Conservation (phyloP, 108 stramenopile genomes). For the Bacterosira constricta region DNA sequence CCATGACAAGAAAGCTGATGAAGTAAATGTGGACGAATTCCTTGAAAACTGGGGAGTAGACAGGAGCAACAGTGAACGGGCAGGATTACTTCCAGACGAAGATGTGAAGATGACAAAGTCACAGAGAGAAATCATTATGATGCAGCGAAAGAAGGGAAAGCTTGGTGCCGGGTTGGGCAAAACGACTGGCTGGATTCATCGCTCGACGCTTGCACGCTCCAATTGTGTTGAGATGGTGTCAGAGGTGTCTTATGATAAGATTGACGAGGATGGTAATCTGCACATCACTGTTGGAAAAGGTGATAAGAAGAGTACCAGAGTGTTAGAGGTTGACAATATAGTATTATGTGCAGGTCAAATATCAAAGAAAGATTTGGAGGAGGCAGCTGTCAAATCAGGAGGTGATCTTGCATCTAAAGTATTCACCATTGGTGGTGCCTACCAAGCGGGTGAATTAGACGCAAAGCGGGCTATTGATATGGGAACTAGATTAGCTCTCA, state of each 20-base stretch:
- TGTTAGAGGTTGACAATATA: slow-evolving; percentile 93
- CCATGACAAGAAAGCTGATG: slow-evolving; percentile 53
- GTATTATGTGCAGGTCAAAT: slow-evolving; percentile 96
- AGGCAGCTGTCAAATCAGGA: slow-evolving; percentile 25
- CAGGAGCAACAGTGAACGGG: slow-evolving; percentile 53
- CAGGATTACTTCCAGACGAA: slow-evolving; percentile 58
- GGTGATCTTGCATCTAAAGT: slow-evolving; percentile 56
- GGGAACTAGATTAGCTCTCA: slow-evolving; percentile 92
- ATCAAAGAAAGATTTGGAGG: slow-evolving; percentile 48
- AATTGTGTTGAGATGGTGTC: slow-evolving; percentile 86
- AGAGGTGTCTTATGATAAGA: slow-evolving; percentile 83
- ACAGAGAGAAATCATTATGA: slow-evolving; percentile 74
- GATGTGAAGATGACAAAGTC: slow-evolving; percentile 40
- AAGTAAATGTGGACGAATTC: slow-evolving; percentile 73
- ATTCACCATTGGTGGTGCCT: slow-evolving; percentile 93
- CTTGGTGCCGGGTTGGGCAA: slow-evolving; percentile 90
- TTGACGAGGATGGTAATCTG: slow-evolving; percentile 92
- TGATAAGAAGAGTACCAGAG: slow-evolving; percentile 50
- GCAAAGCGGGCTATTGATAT: slow-evolving; percentile 99
- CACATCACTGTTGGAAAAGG: slow-evolving; percentile 74
- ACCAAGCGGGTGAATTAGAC: slow-evolving; percentile 93
- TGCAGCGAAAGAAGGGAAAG: slow-evolving; percentile 95
- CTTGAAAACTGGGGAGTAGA: slow-evolving; percentile 96
- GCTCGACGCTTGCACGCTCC: slow-evolving; percentile 82
- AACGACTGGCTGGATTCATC: slow-evolving; percentile 99